phyloP scores from a whole-genome alignment of 441 rosid genomes.

The Populus hybrid region DNA sequence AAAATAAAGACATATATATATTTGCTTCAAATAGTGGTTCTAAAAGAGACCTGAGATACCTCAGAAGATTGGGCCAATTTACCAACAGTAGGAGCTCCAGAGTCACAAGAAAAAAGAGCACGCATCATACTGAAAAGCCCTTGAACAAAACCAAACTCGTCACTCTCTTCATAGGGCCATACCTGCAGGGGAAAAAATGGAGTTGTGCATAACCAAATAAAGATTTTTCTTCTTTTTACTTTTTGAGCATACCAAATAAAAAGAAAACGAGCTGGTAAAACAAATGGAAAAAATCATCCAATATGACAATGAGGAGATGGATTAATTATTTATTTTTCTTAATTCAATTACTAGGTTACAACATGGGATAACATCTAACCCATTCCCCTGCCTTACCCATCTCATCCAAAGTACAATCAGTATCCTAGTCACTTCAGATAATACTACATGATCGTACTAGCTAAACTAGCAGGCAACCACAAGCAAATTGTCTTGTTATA shows the following conservation, averaged over 20 bases:
- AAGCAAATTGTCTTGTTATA: background rate
- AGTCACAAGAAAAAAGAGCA: slow-evolving; percentile 54
- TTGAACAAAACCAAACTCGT: slow-evolving; percentile 83
- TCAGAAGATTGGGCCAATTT: slow-evolving; percentile 37
- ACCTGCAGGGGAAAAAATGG: slow-evolving; percentile 39
- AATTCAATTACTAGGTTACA: background rate
- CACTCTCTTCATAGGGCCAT: slow-evolving; percentile 95
- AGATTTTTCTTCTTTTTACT: background rate
- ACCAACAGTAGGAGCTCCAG: slow-evolving; percentile 30
- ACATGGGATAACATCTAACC: background rate
- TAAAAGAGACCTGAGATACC: slow-evolving; percentile 35
- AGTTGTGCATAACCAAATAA: background rate
- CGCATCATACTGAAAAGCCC: slow-evolving; percentile 80
- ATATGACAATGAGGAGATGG: background rate
- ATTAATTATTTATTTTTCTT: background rate
- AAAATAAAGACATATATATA: background rate
- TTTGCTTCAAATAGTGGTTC: background rate
- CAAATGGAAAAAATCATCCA: background rate
- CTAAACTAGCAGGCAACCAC: background rate
- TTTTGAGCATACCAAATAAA: background rate
- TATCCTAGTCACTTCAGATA: background rate
- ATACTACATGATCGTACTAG: no score
- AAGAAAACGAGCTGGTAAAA: background rate
- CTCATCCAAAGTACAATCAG: background rate
- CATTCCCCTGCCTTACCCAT: background rate